Conservation (phyloP, 2,329 filamentous ascomycete species). For the Xylaria sp. region DNA sequence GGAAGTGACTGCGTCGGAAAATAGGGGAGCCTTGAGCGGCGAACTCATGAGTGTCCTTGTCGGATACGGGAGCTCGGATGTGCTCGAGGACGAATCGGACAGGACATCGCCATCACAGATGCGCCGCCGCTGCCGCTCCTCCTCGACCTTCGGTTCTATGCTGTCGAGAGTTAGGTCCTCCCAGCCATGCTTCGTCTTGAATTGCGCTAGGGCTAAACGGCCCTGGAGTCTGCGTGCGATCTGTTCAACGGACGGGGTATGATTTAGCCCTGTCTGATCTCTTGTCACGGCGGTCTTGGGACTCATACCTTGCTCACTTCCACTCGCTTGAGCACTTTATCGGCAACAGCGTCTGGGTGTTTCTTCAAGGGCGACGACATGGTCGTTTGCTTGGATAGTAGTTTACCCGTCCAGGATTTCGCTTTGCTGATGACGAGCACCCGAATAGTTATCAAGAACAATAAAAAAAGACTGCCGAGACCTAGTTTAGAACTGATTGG, state of each 20-base stretch:
- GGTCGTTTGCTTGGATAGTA: constrained; percentile 48
- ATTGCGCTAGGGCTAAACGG: constrained; percentile 92
- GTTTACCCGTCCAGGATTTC: constrained; percentile 8
- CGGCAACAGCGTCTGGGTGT: constrained; percentile 72
- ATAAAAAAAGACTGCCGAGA: constrained; percentile 22
- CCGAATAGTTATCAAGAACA: constrained; percentile 43
- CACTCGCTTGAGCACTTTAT: constrained; percentile 76
- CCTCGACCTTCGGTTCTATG: constrained; percentile 85
- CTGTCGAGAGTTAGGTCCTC: constrained; percentile 87
- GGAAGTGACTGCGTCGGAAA: constrained; percentile 83
- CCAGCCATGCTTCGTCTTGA: constrained; percentile 97
- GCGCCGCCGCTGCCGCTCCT: constrained; percentile 80
- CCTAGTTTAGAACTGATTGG: constrained; percentile 47
- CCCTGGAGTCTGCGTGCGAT: constrained; percentile 94
- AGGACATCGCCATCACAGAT: constrained; percentile 77
- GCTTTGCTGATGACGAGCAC: constrained; percentile 29
- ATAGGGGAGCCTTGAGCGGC: constrained; percentile 81
- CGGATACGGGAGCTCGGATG: constrained; percentile 80
- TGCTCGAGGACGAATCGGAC: constrained; percentile 87
- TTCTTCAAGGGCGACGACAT: constrained; percentile 73
- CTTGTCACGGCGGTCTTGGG: constrained; percentile 18
- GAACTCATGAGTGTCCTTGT: constrained; percentile 80
- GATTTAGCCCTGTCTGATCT: constrained; percentile 37
- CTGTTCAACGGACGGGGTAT: constrained; percentile 59
- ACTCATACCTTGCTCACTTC: constrained; percentile 78